phyloP scores from a whole-genome alignment of 2,329 filamentous ascomycete species.

The Apiospora saccharicola region DNA sequence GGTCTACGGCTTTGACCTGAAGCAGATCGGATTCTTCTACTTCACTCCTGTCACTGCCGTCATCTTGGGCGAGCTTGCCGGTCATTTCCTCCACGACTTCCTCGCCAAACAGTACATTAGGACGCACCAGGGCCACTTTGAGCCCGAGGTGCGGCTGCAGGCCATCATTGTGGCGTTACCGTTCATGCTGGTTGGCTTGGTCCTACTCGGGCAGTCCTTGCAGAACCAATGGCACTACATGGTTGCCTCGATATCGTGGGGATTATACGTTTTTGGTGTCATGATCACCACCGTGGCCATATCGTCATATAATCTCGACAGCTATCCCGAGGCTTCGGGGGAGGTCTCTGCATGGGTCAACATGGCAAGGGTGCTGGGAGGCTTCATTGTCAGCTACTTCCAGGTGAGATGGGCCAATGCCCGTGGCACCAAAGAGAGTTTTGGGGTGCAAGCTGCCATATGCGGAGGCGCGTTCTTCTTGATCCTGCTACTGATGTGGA shows the following conservation, averaged over 20 bases:
- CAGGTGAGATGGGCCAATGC: constrained; percentile 57
- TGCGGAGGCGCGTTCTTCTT: constrained; percentile 46
- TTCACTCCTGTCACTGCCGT: constrained; percentile 64
- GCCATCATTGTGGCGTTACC: constrained; percentile 56
- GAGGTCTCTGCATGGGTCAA: constrained; percentile 62
- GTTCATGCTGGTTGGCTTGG: constrained; percentile 57
- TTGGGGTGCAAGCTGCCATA: constrained; percentile 56
- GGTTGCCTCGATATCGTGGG: constrained; percentile 57
- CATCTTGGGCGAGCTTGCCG: constrained; percentile 59
- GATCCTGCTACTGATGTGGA: constrained; percentile 44
- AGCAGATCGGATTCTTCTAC: constrained; percentile 63
- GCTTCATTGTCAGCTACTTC: constrained; percentile 61
- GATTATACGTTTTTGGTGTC: constrained; percentile 62
- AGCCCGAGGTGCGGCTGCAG: constrained; percentile 62
- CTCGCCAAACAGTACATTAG: constrained; percentile 54
- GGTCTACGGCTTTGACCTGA: constrained; percentile 57
- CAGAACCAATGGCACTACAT: constrained; percentile 60
- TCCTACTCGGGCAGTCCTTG: constrained; percentile 61
- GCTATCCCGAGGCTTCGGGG: constrained; percentile 62
- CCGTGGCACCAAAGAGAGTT: constrained; percentile 51
- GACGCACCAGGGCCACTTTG: constrained; percentile 58
- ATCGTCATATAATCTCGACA: constrained; percentile 60
- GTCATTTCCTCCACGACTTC: constrained; percentile 64
- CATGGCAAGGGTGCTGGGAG: constrained; percentile 55
- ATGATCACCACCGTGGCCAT: constrained; percentile 62